A percentile compares a stretch with the other conserved stretches of the same genome.
Conservation (phyloP, 495 filamentous ascomycete genomes). For the Penicillium salamii region DNA sequence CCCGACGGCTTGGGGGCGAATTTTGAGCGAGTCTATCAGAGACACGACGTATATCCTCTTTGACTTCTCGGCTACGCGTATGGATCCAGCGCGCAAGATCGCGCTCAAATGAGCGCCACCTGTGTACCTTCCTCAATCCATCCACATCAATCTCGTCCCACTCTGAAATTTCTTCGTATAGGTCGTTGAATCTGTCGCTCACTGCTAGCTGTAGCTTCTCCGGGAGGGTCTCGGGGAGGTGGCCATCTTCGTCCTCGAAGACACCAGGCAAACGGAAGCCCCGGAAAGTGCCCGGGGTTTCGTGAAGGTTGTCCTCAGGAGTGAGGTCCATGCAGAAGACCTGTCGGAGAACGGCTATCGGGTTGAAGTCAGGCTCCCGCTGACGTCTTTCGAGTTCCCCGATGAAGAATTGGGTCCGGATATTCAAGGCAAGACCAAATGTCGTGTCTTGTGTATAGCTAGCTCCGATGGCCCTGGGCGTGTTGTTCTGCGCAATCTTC, state of each 20-base stretch:
- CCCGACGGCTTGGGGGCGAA: neutral
- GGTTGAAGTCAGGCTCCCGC: conserved; percentile 24
- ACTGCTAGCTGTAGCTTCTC: conserved; percentile 26
- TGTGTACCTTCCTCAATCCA: conserved; percentile 23
- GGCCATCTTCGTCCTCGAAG: conserved; percentile 29
- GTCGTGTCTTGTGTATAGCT: conserved; percentile 29
- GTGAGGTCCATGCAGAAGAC: conserved; percentile 27
- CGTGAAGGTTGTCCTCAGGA: conserved; percentile 12
- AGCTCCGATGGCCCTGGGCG: conserved; percentile 13
- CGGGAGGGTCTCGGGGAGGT: conserved; percentile 35
- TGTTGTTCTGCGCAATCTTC: conserved; percentile 9
- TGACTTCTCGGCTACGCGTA: conserved; percentile 33
- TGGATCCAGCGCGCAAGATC: conserved; percentile 33
- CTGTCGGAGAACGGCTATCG: conserved; percentile 19
- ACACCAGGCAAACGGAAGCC: conserved; percentile 28
- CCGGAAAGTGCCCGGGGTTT: conserved; percentile 21
- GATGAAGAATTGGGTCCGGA: conserved; percentile 39
- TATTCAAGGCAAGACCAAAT: conserved; percentile 37
- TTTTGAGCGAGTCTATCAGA: neutral
- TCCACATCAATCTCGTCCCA: conserved; percentile 23
- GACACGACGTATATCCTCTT: conserved; percentile 9
- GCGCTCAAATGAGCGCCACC: conserved; percentile 33
- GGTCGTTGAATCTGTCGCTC: conserved; percentile 31
- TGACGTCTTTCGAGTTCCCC: conserved; percentile 28
- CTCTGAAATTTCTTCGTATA: conserved; percentile 21